Evolutionary conservation across 2,329 filamentous ascomycete species (phyloP), one percentile per base, ranked within the genome.

Genomic region (Pezicula radicicola): DNA sequence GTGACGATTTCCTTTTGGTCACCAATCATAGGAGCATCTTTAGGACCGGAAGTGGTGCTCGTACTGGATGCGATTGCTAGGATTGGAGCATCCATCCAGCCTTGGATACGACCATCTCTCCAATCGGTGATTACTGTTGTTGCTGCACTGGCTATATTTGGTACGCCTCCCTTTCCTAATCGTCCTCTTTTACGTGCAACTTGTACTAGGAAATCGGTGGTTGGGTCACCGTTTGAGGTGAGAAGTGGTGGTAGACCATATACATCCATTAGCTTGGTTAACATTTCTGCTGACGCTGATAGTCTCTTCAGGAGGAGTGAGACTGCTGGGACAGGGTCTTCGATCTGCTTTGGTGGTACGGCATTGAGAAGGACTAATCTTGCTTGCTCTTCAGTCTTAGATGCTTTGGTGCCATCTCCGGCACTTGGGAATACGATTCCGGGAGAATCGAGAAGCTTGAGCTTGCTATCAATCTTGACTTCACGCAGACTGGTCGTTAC

Each of bases 81-180:
- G 35, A 80, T 78, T 7, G 92, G 91, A 3, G 91, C 81, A 62
- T 91, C 88, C 45, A 86, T 82, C 92, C 92, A 96, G 52, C 92
- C 92, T 72, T 95, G 91, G 63, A 99, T 95, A 48, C 94, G 84
- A 25, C 92, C 93, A 68, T 97, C 93, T 61, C 94, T 83, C 90
- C 94, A 96, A 75, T 99, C 94, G n/a, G 85, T 94, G 52, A 99
- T 84, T 51, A 99, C 92, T 1, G 90, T 88, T 80, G 94, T 93
- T 57, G 93, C 94, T 7, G 94, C 93, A 49, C 88, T 85, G 60
- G 84, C 79, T 53, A 97, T 71, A 70, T 97, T 99, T 41, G 94
- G 94, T 15, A 97, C 80, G 56, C 94, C 94, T 18, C 93, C 92
- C 61, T 88, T 87, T 47, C 93, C 91, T 15, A 99, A 78, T 52